Conservation (phyloP, 352 stramenopile species). For the Phytophthora megakarya region DNA sequence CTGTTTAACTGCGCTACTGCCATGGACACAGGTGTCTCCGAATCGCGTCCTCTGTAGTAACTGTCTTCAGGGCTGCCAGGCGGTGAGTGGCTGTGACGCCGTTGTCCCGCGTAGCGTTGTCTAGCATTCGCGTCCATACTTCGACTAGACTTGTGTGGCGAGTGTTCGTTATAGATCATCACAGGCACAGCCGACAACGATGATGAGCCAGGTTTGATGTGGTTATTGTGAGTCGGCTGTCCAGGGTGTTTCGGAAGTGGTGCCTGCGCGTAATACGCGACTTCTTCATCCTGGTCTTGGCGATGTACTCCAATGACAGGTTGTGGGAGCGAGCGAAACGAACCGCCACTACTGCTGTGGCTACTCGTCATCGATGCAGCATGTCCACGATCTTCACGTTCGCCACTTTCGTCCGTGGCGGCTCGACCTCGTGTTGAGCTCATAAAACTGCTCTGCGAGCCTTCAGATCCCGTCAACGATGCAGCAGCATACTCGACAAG, state of each 20-base stretch:
- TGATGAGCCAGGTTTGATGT: constrained; percentile 25
- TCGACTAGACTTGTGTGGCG: constrained; percentile 21
- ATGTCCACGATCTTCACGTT: constrained; percentile 16
- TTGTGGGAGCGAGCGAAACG: constrained; percentile 29
- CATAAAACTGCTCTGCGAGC: constrained; percentile 25
- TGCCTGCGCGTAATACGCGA: constrained; percentile 13
- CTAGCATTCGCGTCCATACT: constrained; percentile 26
- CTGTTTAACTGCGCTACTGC: constrained; percentile 14
- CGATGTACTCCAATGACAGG: constrained; percentile 26
- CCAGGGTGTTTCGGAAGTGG: constrained; percentile 23
- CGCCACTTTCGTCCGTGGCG: constrained; percentile 42
- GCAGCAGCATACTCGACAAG: constrained; percentile 44
- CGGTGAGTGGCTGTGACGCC: constrained; percentile 21
- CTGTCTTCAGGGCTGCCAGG: constrained; percentile 11
- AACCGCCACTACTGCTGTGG: constrained; percentile 37
- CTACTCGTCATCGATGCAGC: constrained; percentile 28
- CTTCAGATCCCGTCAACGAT: constrained; percentile 35
- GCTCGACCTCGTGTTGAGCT: constrained; percentile 30
- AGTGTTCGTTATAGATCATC: constrained; percentile 25
- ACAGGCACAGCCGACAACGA: constrained; percentile 36
- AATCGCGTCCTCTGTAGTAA: constrained; percentile 33
- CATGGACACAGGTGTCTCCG: constrained; percentile 29
- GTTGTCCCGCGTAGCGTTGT: constrained; percentile 2
- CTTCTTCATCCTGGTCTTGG: constrained; percentile 9
- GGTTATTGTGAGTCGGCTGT: constrained; percentile 18